Conservation (phyloP, 2,329 filamentous ascomycete genomes). For the Alternaria incomplexa region DNA sequence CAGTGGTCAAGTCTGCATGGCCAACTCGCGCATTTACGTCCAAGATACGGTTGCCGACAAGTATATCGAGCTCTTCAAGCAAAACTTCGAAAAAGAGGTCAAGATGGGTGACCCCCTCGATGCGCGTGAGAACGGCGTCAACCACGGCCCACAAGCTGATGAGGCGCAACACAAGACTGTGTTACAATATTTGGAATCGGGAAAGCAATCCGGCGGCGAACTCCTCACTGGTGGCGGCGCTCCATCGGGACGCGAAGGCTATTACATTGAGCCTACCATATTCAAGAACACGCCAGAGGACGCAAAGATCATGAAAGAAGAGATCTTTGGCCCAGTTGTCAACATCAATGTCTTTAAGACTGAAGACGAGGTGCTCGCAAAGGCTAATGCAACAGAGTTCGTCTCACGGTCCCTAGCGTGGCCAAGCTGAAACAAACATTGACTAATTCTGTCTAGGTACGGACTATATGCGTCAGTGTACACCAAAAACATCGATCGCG, state of each 20-base stretch:
- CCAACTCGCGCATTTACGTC: slow-evolving; percentile 65
- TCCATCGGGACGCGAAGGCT: slow-evolving; percentile 39
- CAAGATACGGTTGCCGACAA: slow-evolving; percentile 58
- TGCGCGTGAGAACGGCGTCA: slow-evolving; percentile 74
- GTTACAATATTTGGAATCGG: slow-evolving; percentile 57
- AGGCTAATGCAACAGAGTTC: slow-evolving; percentile 79
- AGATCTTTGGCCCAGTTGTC: slow-evolving; percentile 84
- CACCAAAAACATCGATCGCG: slow-evolving; percentile 58
- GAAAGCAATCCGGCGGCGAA: slow-evolving; percentile 68
- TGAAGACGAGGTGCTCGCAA: slow-evolving; percentile 76
- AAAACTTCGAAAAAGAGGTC: slow-evolving; percentile 35
- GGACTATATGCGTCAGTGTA: slow-evolving; percentile 86
- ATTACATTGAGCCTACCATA: slow-evolving; percentile 73
- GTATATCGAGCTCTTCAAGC: slow-evolving; percentile 51
- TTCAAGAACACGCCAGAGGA: slow-evolving; percentile 77
- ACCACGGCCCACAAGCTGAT: slow-evolving; percentile 62
- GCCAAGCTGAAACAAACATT: background rate
- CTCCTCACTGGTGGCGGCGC: slow-evolving; percentile 40
- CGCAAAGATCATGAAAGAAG: slow-evolving; percentile 82
- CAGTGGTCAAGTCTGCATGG: slow-evolving; percentile 66
- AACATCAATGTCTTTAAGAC: slow-evolving; percentile 79
- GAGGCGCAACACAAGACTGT: slow-evolving; percentile 59
- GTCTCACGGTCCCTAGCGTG: slow-evolving; percentile 1
- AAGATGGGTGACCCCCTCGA: slow-evolving; percentile 64
- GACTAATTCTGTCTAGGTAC: slow-evolving; percentile 55